phyloP scores from a whole-genome alignment of 768 basidiomycete genomes.

The Russula lepida region DNA sequence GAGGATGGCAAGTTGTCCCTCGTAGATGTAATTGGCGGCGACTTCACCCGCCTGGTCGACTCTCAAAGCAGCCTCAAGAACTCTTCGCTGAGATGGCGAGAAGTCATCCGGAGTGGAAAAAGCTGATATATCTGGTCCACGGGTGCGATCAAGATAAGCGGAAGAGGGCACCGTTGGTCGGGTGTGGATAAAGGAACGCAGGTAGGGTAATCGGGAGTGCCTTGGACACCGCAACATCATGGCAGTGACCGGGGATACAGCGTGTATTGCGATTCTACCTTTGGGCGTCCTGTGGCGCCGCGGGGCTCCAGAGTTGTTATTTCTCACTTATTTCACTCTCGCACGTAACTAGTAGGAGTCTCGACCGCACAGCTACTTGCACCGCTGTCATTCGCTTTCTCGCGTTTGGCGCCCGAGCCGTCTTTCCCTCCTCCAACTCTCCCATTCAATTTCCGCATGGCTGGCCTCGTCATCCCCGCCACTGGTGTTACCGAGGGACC shows the following conservation, averaged over 20 bases:
- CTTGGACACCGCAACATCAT: not conserved
- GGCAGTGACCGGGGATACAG: not conserved
- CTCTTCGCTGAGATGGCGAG: slow-evolving; percentile 38
- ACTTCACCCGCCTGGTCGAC: slow-evolving; percentile 96
- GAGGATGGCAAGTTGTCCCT: slow-evolving; percentile 74
- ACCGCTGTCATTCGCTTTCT: not conserved
- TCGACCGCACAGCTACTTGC: not conserved
- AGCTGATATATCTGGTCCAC: slow-evolving; percentile 33
- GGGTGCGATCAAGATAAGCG: slow-evolving; percentile 38
- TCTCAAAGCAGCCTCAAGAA: slow-evolving; percentile 61
- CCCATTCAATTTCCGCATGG: not conserved
- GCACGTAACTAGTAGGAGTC: too few species aligned
- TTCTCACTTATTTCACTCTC: too few species aligned
- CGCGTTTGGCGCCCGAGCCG: not conserved
- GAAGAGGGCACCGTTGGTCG: slow-evolving; percentile 32
- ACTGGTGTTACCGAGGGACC: not conserved
- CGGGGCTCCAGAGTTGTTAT: too few species aligned
- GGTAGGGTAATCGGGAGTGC: not conserved
- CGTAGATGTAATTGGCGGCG: slow-evolving; percentile 94
- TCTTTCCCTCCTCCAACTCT: not conserved
- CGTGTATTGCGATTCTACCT: too few species aligned
- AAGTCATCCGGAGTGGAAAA: slow-evolving; percentile 50
- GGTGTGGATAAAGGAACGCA: slow-evolving; percentile 10
- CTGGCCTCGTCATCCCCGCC: not conserved
- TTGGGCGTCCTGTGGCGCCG: too few species aligned